Percentiles rank a stretch among this genome's conserved stretches.
Conservation (phyloP, 2,329 filamentous ascomycete species). For the Penicillium rolfsii region DNA sequence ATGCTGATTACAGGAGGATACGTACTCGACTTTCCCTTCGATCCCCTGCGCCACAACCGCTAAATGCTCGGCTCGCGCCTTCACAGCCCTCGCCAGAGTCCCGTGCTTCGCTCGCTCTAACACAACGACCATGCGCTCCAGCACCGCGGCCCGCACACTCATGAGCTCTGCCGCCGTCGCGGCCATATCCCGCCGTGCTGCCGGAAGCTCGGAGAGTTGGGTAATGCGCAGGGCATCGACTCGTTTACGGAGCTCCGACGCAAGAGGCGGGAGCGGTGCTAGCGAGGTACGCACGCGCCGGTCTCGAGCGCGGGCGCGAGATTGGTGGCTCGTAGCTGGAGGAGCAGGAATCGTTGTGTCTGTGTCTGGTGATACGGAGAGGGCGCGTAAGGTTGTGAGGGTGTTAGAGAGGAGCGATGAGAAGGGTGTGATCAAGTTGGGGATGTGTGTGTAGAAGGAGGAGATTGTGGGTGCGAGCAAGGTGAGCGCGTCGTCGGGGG, state of each 20-base stretch:
- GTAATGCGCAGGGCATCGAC: slow-evolving; percentile 32
- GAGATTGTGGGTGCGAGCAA: slow-evolving; percentile 43
- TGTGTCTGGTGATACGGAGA: slow-evolving; percentile 1
- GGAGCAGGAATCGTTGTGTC: not conserved
- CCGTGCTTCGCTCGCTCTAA: slow-evolving; percentile 47
- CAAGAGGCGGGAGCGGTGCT: slow-evolving; percentile 27
- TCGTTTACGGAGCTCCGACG: slow-evolving; percentile 35
- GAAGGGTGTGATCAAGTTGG: slow-evolving; percentile 29
- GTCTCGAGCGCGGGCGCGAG: slow-evolving; percentile 26
- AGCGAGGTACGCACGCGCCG: slow-evolving; percentile 30
- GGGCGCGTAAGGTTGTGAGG: slow-evolving; percentile 33
- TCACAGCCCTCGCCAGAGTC: slow-evolving; percentile 39
- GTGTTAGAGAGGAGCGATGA: slow-evolving; percentile 32
- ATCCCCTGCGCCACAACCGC: slow-evolving; percentile 43
- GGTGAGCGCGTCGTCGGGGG: slow-evolving; percentile 31
- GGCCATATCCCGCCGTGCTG: slow-evolving; percentile 39
- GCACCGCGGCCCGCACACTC: slow-evolving; percentile 35
- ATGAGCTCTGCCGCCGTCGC: slow-evolving; percentile 41
- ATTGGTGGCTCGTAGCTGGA: slow-evolving; percentile 17
- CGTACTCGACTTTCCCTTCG: slow-evolving; percentile 44
- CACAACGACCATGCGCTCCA: slow-evolving; percentile 45
- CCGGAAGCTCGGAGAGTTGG: slow-evolving; percentile 41
- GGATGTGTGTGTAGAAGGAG: slow-evolving; percentile 38
- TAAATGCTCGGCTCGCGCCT: slow-evolving; percentile 46
- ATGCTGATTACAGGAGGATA: not conserved